Conservation (phyloP, 345 rosid genomes). For the Sisymbrium altissimum region DNA sequence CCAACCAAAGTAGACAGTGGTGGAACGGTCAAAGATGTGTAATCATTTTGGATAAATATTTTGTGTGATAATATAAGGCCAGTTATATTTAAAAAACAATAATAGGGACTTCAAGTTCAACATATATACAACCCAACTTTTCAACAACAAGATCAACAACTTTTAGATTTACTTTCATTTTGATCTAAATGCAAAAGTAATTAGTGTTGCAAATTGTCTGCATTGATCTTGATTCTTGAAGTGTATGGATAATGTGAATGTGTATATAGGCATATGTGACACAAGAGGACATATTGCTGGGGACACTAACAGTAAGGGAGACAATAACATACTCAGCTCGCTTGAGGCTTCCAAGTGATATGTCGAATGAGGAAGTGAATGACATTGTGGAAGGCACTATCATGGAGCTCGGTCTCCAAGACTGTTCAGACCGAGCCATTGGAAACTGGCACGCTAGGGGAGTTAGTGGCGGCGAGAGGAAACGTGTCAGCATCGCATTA, state of each 20-base stretch:
- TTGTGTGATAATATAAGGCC: neutral
- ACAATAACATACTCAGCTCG: conserved; percentile 68
- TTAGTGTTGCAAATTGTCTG: neutral
- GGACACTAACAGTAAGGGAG: conserved; percentile 78
- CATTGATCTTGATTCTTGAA: neutral
- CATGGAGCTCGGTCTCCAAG: conserved; percentile 72
- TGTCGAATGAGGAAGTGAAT: conserved; percentile 47
- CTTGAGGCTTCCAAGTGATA: conserved; percentile 55
- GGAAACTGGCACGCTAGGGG: conserved; percentile 85
- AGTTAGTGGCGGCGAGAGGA: conserved; percentile 82
- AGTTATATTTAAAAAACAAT: too few relatives aligned
- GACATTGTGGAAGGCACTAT: conserved; percentile 59
- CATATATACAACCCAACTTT: too few relatives aligned
- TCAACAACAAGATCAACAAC: too few relatives aligned
- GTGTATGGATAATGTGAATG: neutral
- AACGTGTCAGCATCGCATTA: conserved; percentile 69
- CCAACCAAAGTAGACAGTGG: neutral
- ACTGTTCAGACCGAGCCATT: conserved; percentile 56
- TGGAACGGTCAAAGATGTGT: neutral
- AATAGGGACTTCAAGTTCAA: too few relatives aligned
- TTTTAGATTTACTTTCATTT: neutral
- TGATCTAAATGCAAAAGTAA: neutral
- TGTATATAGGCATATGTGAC: conserved; percentile 69
- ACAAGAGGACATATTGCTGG: conserved; percentile 65
- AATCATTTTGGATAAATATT: neutral